Base-by-base conservation (phyloP, 2,329 filamentous ascomycete genomes). In the Epichloe typhina region DNA sequence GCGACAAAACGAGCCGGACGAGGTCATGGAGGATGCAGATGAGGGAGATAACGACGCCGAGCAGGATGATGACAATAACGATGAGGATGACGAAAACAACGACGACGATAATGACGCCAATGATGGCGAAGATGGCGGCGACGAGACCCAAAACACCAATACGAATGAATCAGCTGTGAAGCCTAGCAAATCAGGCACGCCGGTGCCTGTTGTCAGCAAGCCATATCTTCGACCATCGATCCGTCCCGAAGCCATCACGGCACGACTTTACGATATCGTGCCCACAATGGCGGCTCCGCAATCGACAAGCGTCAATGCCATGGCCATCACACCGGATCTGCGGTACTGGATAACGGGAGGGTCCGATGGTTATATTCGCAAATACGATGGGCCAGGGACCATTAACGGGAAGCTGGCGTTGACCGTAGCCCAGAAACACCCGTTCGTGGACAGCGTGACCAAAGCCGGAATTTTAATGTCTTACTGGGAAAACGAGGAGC, bases 401-500 rank as follows among this genome's bases (percentile, higher is more conserved):
- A 90, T 94, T 58, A 98, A 98, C 64, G 89, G 89, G 56, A 96
- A 95, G 69, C 80, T 93, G 36, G 83, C 91, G 54, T 72, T 98
- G 59, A 98, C 93, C 0, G 93, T 98, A 5, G 93, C 93, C 35
- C 93, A 98, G 70, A 78, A 87, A 46, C 93, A 98, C 64, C 93
- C 93, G 0, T 98, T 97, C 61, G 93, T 98, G 40, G 93, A 98
- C 64, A 95, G 88, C 59, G 93, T 98, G 42, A 88, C 88, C 51
- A 98, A 98, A 67, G 90, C 91, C 2, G 93, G 90, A 1, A 87
- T 95, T 5, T 71, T 97, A 47, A 83, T 96, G 77, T 95, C 87
- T 48, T 98, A 98, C 66, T 98, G 93, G 93, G 93, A 96, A 66
- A 98, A 97, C 61, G 90, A 96, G 64, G 91, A 98, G 63, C 79